A percentile compares a stretch with the other conserved stretches of the same genome.
phyloP scores from a whole-genome alignment of 2,329 filamentous ascomycete genomes.

The Alternaria hordeiaustralica region DNA sequence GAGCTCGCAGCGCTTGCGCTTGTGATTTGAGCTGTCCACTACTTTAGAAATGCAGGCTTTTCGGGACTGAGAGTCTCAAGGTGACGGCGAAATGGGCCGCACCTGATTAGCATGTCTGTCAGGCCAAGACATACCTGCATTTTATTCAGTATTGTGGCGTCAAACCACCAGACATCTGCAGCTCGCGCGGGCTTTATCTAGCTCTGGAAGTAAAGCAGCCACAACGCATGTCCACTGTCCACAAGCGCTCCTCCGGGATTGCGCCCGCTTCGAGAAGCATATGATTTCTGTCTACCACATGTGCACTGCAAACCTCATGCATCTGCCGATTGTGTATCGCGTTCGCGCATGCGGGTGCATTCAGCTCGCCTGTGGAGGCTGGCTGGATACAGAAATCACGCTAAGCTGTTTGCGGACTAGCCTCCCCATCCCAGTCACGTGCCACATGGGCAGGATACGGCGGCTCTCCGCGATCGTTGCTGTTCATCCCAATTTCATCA shows the following conservation, averaged over 20 bases:
- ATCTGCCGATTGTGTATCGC: neutral
- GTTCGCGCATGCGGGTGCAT: neutral
- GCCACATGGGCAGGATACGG: neutral
- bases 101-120: neutral
- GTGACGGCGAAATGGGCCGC: neutral
- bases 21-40: no score
- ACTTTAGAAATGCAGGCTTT: no score
- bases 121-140: neutral
- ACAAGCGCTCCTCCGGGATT: neutral
- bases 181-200: neutral
- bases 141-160: neutral
- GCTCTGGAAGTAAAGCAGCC: no score
- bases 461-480: neutral
- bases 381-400: neutral
- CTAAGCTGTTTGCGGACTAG: neutral
- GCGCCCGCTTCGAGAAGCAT: neutral
- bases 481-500: neutral
- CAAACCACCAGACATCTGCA: neutral
- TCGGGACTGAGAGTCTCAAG: neutral
- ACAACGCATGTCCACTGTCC: no score
- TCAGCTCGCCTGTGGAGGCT: neutral
- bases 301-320: neutral
- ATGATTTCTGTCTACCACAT: neutral
- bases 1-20: no score
- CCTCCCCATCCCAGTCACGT: neutral